Percentiles rank a stretch among this genome's conserved stretches.
These are phyloP conservation scores for Hibiscus tridactylites DNA, from an alignment of 345 rosid species.

Conservation along the genomic window DNA sequence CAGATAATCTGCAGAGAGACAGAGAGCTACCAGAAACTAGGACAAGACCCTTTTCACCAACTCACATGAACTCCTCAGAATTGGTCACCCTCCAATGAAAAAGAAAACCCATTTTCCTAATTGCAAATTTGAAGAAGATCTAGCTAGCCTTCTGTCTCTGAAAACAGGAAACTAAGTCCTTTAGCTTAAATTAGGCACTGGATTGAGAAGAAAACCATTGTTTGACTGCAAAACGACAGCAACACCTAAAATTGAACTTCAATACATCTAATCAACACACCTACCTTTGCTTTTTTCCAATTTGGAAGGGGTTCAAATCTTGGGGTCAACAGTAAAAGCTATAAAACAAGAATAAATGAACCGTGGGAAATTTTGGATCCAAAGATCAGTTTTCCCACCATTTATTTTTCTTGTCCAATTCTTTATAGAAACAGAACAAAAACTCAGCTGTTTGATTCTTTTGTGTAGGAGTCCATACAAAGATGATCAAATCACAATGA, in stretches of 20 bases:
- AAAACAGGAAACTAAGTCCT: constrained; percentile 15
- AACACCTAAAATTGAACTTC: constrained; percentile 7
- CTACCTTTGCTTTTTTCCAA: constrained; percentile 13
- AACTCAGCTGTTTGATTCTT: constrained; percentile 6
- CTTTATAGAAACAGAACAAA: not conserved
- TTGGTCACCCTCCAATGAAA: not conserved
- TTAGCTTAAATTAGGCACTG: constrained; percentile 11
- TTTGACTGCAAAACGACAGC: constrained; percentile 13
- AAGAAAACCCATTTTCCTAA: constrained; percentile 11
- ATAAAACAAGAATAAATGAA: constrained; percentile 11
- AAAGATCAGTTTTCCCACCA: not conserved
- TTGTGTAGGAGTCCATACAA: constrained; percentile 19
- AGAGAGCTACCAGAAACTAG: constrained; percentile 16
- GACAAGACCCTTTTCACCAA: constrained; percentile 45
- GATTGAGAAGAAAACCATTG: constrained; percentile 12
- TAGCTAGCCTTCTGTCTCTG: constrained; percentile 15
- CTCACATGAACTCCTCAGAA: constrained; percentile 25
- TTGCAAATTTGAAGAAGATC: constrained; percentile 17
- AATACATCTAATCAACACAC: constrained; percentile 7
- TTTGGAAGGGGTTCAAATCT: constrained; percentile 16
- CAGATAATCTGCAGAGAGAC: constrained; percentile 22
- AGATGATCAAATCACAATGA: constrained; percentile 16
- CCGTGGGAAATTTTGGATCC: constrained; percentile 20
- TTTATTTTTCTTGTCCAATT: not conserved
- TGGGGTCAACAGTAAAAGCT: constrained; percentile 8